phyloP scores from a whole-genome alignment of 495 filamentous ascomycete genomes.

The Talaromyces stipitatus region DNA sequence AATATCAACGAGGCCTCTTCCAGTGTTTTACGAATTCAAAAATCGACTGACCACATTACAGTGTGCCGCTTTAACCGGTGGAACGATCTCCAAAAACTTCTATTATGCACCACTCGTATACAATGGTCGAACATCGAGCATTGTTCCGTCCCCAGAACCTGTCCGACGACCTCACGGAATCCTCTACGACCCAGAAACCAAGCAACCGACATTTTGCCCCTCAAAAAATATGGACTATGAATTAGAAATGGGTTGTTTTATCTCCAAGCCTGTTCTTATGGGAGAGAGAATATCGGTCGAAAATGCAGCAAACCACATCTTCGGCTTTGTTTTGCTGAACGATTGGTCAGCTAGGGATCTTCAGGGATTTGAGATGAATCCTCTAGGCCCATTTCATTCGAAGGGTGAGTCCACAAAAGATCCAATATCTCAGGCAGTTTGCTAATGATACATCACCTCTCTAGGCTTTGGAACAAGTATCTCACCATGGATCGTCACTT shows the following conservation, averaged over 20 bases:
- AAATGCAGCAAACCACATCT: conserved; percentile 64
- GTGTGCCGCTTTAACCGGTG: conserved; percentile 13
- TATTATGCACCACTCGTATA: conserved; percentile 42
- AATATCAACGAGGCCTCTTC: neutral
- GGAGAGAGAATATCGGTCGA: conserved; percentile 15
- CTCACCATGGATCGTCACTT: conserved; percentile 73
- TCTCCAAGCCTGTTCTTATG: conserved; percentile 37
- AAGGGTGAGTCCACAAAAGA: conserved; percentile 34
- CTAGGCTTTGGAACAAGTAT: conserved; percentile 71
- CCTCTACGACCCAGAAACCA: conserved; percentile 37
- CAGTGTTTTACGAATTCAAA: neutral
- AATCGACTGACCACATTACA: neutral
- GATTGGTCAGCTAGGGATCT: conserved; percentile 57
- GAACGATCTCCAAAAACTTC: conserved; percentile 30
- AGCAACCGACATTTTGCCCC: conserved; percentile 37
- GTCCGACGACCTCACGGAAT: conserved; percentile 69
- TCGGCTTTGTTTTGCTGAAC: conserved; percentile 79
- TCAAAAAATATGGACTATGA: conserved; percentile 68
- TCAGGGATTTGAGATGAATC: conserved; percentile 28
- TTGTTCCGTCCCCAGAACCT: conserved; percentile 63
- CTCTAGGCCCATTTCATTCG: conserved; percentile 37
- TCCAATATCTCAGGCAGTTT: neutral
- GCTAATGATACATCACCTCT: neutral
- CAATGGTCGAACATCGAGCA: conserved; percentile 57
- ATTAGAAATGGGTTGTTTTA: conserved; percentile 71